These are phyloP conservation scores for Colletotrichum spinosum DNA, from an alignment of 2,329 filamentous ascomycete genomes.

Conservation along the genomic window DNA sequence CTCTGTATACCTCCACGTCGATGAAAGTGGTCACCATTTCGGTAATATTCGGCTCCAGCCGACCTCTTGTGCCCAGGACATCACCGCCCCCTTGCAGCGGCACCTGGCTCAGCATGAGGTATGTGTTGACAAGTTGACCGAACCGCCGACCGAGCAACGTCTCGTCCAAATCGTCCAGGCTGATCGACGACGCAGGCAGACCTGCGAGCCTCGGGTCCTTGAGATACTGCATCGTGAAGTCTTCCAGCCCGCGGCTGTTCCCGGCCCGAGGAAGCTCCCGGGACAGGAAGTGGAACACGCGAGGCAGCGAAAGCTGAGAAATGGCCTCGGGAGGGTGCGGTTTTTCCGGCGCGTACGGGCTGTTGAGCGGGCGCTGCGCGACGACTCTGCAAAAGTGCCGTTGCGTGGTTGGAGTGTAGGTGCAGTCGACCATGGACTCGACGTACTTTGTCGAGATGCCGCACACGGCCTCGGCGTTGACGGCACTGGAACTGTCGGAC, in stretches of 20 bases:
- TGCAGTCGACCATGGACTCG: slow-evolving; percentile 10
- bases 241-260: background rate
- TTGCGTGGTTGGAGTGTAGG: background rate
- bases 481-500: background rate
- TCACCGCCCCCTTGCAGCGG: background rate
- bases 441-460: background rate
- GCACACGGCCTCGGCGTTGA: slow-evolving; percentile 2
- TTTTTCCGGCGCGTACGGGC: background rate
- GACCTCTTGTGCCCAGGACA: background rate
- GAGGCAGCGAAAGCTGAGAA: background rate
- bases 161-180: background rate
- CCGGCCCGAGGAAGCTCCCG: background rate
- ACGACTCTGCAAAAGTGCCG: background rate
- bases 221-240: background rate
- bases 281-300: background rate
- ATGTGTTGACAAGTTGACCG: slow-evolving; percentile 11
- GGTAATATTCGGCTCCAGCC: background rate
- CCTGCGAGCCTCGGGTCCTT: background rate
- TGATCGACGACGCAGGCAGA: background rate
- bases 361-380: slow-evolving; percentile 2
- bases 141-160: background rate
- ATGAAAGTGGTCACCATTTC: background rate
- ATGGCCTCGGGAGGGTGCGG: slow-evolving; percentile 7
- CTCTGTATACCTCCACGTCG: background rate
- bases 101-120: background rate